phyloP scores from a whole-genome alignment of 2,329 filamentous ascomycete genomes.

The Chaetomium sp. region DNA sequence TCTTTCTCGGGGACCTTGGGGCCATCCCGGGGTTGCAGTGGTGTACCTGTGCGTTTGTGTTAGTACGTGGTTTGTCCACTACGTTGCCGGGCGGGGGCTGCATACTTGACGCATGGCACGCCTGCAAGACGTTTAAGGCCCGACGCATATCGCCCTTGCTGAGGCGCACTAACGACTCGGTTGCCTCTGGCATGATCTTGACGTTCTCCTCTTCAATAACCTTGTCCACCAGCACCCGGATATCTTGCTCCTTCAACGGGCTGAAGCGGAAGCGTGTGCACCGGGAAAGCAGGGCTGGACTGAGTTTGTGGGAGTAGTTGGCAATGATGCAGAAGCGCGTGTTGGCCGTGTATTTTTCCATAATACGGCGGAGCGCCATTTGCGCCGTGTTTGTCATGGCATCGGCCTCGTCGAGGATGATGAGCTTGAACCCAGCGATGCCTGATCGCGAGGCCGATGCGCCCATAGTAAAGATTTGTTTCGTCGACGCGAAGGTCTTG shows the following conservation, averaged over 20 bases:
- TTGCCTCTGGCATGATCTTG: constrained; percentile 73
- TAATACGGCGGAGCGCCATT: constrained; percentile 93
- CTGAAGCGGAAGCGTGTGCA: constrained; percentile 96
- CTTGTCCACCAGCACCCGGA: constrained; percentile 76
- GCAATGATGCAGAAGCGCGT: constrained; percentile 97
- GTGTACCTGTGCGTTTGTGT: constrained; percentile 50
- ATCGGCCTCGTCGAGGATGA: constrained; percentile 97
- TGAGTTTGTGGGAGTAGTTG: constrained; percentile 98
- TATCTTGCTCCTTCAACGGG: constrained; percentile 82
- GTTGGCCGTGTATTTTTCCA: constrained; percentile 99
- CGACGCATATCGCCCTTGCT: constrained; percentile 96
- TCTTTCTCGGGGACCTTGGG: constrained; percentile 56
- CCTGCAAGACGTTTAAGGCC: constrained; percentile 90
- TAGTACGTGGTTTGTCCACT: background rate
- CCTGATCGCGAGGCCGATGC: constrained; percentile 30
- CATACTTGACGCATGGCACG: constrained; percentile 87
- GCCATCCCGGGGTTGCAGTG: constrained; percentile 53
- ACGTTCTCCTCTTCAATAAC: constrained; percentile 84
- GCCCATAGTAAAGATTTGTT: constrained; percentile 78
- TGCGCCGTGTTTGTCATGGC: constrained; percentile 99
- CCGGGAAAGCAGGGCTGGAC: constrained; percentile 81
- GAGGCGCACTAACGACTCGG: constrained; percentile 74
- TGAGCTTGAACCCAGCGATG: constrained; percentile 82
- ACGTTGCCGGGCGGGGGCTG: constrained; percentile 5
- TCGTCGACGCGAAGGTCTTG: constrained; percentile 97